Percentiles rank a stretch among this genome's conserved stretches.
phyloP scores from a whole-genome alignment of 2,329 filamentous ascomycete species.

The Sclerotinia nivalis region DNA sequence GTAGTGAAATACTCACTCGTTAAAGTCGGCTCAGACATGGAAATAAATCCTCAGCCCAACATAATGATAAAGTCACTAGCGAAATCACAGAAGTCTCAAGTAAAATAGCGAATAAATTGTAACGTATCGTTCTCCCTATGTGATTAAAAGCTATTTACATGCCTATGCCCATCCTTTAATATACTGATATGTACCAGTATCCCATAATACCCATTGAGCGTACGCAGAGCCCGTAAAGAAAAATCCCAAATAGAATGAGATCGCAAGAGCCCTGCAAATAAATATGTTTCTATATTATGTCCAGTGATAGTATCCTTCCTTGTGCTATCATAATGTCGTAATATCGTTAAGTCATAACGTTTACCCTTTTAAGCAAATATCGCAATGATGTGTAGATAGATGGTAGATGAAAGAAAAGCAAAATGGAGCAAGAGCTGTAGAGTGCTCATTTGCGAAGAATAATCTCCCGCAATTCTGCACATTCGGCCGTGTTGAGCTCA shows the following conservation, averaged over 20 bases:
- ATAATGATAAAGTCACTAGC: background rate
- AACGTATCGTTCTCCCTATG: background rate
- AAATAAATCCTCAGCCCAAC: too few relatives aligned
- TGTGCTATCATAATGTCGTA: background rate
- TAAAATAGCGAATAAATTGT: too few relatives aligned
- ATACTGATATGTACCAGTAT: slow-evolving; percentile 6
- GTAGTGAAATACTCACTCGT: too few relatives aligned
- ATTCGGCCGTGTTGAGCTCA: background rate
- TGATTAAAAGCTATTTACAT: slow-evolving; percentile 15
- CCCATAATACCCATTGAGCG: background rate
- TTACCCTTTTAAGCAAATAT: background rate
- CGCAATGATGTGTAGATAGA: background rate
- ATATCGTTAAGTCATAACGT: background rate
- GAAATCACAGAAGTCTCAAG: background rate
- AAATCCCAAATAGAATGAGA: slow-evolving; percentile 1
- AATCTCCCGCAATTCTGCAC: background rate
- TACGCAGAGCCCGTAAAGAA: slow-evolving; percentile 11
- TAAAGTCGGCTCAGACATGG: too few relatives aligned
- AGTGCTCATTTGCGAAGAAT: background rate
- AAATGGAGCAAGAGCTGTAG: background rate
- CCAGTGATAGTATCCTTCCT: slow-evolving; percentile 1
- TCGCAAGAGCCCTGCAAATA: slow-evolving; percentile 6
- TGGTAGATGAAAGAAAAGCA: background rate
- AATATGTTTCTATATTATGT: background rate
- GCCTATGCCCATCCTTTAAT: background rate